Evolutionary conservation across 345 rosid genomes (phyloP).

Genomic region (Dipteronia sinensis): DNA sequence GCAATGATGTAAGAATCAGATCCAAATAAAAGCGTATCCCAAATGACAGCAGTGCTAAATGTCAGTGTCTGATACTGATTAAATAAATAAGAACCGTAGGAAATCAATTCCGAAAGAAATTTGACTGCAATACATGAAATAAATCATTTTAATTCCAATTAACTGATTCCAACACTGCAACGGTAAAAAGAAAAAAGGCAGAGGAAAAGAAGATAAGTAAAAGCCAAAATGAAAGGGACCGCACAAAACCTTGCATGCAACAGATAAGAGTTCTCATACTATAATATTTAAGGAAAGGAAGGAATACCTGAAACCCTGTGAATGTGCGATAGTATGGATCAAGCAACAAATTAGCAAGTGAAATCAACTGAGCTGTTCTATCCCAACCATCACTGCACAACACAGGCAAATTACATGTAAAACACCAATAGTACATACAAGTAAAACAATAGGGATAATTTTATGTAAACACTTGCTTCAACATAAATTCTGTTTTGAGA

Average conservation of each 20-base stretch:
- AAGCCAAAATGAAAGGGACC: constrained; percentile 3
- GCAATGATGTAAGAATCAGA: constrained; percentile 1
- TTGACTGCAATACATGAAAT: not conserved
- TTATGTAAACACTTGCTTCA: not conserved
- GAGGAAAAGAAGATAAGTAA: not conserved
- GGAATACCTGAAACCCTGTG: constrained; percentile 89
- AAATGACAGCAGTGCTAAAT: not conserved
- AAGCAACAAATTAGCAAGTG: constrained; percentile 89
- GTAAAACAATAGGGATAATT: not conserved
- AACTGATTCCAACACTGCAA: constrained; percentile 1
- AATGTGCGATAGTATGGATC: constrained; percentile 97
- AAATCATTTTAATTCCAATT: not conserved
- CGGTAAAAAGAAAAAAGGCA: constrained; percentile 3
- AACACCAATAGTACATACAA: constrained; percentile 7
- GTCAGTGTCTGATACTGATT: constrained; percentile 10
- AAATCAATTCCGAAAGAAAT: constrained; percentile 8
- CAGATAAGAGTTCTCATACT: not conserved
- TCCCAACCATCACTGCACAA: constrained; percentile 98
- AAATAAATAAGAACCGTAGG: not conserved
- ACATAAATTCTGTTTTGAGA: not conserved
- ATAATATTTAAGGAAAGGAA: constrained; percentile 4
- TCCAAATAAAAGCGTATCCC: not conserved
- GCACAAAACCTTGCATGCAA: constrained; percentile 9
- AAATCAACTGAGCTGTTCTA: constrained; percentile 93
- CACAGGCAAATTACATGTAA: constrained; percentile 12